Conservation (phyloP, 805 yeast species). For the Lachancea dasiensis region DNA sequence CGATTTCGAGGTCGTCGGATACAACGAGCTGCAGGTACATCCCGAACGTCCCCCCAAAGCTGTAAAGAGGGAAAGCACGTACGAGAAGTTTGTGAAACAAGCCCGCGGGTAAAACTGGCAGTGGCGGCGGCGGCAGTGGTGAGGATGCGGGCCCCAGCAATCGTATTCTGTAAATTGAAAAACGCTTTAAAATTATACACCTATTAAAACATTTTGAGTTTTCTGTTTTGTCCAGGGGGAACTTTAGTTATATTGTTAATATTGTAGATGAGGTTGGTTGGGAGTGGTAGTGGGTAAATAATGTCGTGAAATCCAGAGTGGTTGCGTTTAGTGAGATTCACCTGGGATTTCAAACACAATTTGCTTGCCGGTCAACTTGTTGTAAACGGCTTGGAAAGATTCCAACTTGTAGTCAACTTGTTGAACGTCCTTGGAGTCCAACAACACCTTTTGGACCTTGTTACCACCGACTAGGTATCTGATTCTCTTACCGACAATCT, state of each 20-base stretch:
- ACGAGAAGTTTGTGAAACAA: constrained; percentile 9
- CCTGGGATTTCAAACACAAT: constrained; percentile 93
- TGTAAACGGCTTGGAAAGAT: constrained; percentile 98
- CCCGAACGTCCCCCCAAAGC: neutral
- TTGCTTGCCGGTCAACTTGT: constrained; percentile 98
- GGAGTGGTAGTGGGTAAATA: constrained; percentile 1
- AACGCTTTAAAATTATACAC: constrained; percentile 27
- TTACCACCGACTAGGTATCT: constrained; percentile 98
- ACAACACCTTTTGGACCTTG: constrained; percentile 95
- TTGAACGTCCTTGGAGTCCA: constrained; percentile 96
- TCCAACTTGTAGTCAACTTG: constrained; percentile 98
- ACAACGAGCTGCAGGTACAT: constrained; percentile 1
- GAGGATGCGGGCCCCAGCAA: no score
- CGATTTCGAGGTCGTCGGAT: constrained; percentile 7
- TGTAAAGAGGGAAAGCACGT: constrained; percentile 1
- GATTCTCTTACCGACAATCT: constrained; percentile 98
- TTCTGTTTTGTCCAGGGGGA: constrained; percentile 7
- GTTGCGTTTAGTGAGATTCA: constrained; percentile 31
- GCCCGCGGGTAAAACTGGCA: constrained; percentile 4
- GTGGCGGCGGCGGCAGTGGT: neutral
- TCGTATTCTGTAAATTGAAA: neutral
- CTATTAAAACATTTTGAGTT: constrained; percentile 22
- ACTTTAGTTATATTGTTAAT: constrained; percentile 8
- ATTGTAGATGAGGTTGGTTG: constrained; percentile 5
- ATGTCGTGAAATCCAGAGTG: constrained; percentile 1